Evolutionary conservation across 306 rosid genomes (phyloP).

Genomic region (Notholithocarpus densiflorus): DNA sequence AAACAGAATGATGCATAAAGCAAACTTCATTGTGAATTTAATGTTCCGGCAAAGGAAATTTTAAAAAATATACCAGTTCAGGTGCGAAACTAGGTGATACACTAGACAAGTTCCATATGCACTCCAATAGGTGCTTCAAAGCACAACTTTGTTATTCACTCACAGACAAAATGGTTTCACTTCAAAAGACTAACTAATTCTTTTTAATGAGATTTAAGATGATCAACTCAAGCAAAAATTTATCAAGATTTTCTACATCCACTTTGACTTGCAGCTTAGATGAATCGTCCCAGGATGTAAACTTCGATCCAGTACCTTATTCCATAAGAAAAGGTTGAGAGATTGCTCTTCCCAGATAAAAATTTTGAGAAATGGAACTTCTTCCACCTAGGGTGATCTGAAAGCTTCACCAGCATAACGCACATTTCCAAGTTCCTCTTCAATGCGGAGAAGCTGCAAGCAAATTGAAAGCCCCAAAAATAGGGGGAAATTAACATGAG

Average conservation of each 20-base stretch:
- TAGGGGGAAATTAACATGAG: constrained; percentile 1
- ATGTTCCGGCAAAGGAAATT: constrained; percentile 2
- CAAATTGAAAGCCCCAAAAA: constrained; percentile 12
- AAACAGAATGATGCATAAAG: too few species aligned
- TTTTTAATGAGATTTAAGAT: background rate
- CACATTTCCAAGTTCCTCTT: constrained; percentile 88
- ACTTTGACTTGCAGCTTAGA: background rate
- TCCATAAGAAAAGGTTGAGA: background rate
- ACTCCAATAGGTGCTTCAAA: background rate
- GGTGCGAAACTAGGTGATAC: constrained; percentile 11
- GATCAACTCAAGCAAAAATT: constrained; percentile 11
- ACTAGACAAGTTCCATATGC: background rate
- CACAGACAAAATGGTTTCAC: background rate
- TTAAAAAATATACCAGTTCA: background rate
- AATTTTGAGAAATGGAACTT: background rate
- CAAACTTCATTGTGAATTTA: background rate
- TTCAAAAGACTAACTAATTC: background rate
- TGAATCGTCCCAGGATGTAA: background rate
- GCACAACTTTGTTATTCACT: constrained; percentile 10
- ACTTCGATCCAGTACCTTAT: background rate
- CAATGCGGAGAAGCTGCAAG: constrained; percentile 94
- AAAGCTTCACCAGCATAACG: constrained; percentile 94
- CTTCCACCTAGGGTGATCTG: constrained; percentile 62
- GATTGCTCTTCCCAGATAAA: background rate
- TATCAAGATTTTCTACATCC: background rate